These are phyloP conservation scores for Saccharomyces pastorianus DNA, from an alignment of 1,139 yeast species.

Conservation along the genomic window DNA sequence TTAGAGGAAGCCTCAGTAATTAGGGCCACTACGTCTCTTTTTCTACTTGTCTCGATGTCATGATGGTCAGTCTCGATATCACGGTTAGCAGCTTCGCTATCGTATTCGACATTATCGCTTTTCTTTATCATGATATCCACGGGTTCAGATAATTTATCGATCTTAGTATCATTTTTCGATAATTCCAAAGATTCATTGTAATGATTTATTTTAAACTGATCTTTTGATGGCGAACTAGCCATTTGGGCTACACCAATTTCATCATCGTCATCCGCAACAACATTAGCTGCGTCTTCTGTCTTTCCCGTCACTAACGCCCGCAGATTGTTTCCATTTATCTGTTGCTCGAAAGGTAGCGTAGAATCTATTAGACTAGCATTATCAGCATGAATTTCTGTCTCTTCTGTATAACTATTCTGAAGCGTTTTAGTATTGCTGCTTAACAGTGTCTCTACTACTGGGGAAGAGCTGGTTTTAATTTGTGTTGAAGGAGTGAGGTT, in stretches of 20 bases:
- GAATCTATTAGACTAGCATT: background rate
- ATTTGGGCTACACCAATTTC: conserved; percentile 19
- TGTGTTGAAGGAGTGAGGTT: background rate
- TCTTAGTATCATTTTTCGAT: background rate
- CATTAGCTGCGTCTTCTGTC: background rate
- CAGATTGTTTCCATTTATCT: background rate
- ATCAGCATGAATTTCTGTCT: background rate
- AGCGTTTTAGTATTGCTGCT: background rate
- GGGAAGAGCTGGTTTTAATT: background rate
- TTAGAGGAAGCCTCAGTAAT: no score
- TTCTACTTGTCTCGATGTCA: no score
- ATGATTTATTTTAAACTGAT: conserved; percentile 19
- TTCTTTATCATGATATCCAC: background rate
- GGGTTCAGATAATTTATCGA: background rate
- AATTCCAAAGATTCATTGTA: conserved; percentile 12
- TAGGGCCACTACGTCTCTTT: no score
- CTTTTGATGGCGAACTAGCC: conserved; percentile 19
- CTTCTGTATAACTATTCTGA: background rate
- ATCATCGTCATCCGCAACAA: conserved; percentile 7
- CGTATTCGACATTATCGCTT: background rate
- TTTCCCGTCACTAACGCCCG: background rate
- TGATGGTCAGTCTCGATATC: no score
- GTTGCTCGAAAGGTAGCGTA: background rate
- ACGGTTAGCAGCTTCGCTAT: no score
- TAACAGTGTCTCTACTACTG: background rate